Evolutionary conservation across 495 filamentous ascomycete genomes (phyloP), one percentile per base, ranked within the genome.

Genomic region (Talaromyces trachyspermus): DNA sequence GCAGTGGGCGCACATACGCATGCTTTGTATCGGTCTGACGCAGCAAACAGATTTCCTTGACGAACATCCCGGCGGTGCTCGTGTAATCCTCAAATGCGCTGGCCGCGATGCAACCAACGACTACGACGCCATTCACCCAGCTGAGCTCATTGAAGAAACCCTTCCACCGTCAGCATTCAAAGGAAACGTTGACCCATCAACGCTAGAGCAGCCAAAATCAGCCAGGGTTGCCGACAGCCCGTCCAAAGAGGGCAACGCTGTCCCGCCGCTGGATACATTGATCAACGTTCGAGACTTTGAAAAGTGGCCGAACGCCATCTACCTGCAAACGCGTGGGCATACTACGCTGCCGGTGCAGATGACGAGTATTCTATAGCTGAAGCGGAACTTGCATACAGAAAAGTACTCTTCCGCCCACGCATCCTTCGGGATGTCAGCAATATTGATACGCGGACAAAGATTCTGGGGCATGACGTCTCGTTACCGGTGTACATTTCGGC

Each of bases 351-450:
- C 48, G 88, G 81, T 5, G 86, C 88, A 0, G 88, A 94, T 54
- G 89, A 94, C 53, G 87, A 94, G 66, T 88, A 92, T 65, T 91
- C 86, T 4, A 71, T 89, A 64, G 76, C 83, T 45, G 84, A 90
- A 57, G 92, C 90, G 62, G 81, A 84, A 63, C 74, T 77, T 2
- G 85, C 85, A 15, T 95, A 79, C 63, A 85, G 88, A 56, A 83
- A 83, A 46, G 81, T 92, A 55, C 83, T 84, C 72, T 85, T 95
- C 55, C 78, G 87, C 17, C 88, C 88, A 7, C 76, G 78, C 19
- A 71, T 94, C 27, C 72, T 95, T 2, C 76, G 84, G 20, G 75
- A 88, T 46, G 83, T 92, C 15, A 76, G 78, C 33, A 70, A 78
- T 9, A 73, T 94, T 20, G 81, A 91, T 57, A 78, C 83, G 30